A percentile compares a stretch with the other conserved stretches of the same genome.
Conservation (phyloP, 257 asterid genomes). For the Thymus mandschuricus region DNA sequence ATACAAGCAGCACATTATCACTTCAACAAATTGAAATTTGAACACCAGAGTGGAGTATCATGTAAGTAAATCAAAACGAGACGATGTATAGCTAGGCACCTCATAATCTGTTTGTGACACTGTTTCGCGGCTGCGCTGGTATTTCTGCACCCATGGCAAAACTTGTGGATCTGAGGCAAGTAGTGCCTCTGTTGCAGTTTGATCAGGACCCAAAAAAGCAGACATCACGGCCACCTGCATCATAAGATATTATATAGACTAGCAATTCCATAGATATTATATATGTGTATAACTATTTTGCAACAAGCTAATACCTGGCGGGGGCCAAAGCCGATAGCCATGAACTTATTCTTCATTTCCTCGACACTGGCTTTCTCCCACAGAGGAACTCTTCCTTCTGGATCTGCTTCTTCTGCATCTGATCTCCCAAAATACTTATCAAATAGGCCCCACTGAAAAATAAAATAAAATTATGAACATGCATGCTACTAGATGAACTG, state of each 20-base stretch:
- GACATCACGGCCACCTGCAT: slow-evolving; percentile 92
- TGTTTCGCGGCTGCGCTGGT: slow-evolving; percentile 95
- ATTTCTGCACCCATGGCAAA: slow-evolving; percentile 86
- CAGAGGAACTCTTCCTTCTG: slow-evolving; percentile 88
- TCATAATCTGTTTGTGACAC: slow-evolving; percentile 92
- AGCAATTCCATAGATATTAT: too few relatives aligned
- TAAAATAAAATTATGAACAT: background rate
- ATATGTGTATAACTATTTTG: too few relatives aligned
- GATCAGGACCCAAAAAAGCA: slow-evolving; percentile 93
- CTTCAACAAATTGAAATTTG: background rate
- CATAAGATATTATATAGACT: background rate
- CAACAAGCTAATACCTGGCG: slow-evolving; percentile 63
- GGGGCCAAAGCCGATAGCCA: slow-evolving; percentile 81
- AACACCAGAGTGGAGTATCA: background rate
- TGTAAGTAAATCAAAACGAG: background rate
- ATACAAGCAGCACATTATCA: too few relatives aligned
- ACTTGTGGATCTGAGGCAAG: slow-evolving; percentile 87
- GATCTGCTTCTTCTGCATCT: slow-evolving; percentile 84
- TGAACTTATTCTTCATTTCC: slow-evolving; percentile 82
- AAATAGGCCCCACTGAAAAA: slow-evolving; percentile 79
- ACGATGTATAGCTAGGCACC: slow-evolving; percentile 40
- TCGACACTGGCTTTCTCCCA: slow-evolving; percentile 77
- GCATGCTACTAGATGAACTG: background rate
- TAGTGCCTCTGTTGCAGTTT: slow-evolving; percentile 72
- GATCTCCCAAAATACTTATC: slow-evolving; percentile 82